Evolutionary conservation across 192 early-diverging fungal species (phyloP).

Genomic region (Helicostylum pulchrum): DNA sequence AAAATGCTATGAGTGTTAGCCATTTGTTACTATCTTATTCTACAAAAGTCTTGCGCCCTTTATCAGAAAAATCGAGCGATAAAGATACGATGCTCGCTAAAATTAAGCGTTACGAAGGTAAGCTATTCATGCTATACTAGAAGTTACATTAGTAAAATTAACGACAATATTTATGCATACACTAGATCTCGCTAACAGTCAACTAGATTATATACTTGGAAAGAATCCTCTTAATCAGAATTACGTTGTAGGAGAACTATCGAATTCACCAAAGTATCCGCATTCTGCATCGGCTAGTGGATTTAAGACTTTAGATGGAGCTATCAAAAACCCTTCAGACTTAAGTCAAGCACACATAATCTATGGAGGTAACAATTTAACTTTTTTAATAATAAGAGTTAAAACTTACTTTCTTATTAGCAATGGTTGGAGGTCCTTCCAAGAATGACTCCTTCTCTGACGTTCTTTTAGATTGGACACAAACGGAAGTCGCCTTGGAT

Average conservation of each 20-base stretch:
- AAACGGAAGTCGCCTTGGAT: conserved; percentile 54
- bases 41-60: conserved; percentile 25
- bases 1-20: conserved; percentile 5
- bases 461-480: conserved; percentile 40
- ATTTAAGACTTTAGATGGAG: not conserved
- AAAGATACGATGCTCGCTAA: conserved; percentile 8
- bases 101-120: conserved; percentile 12
- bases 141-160: not conserved
- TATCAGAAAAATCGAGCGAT: conserved; percentile 27
- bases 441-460: conserved; percentile 51
- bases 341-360: conserved; percentile 34
- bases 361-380: conserved; percentile 33
- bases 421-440: conserved; percentile 56
- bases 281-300: conserved; percentile 50
- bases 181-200: conserved; percentile 28
- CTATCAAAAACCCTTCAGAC: not conserved
- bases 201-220: conserved; percentile 50
- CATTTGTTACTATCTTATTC: conserved; percentile 20
- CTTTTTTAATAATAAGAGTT: not conserved
- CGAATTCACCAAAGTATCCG: conserved; percentile 50
- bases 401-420: conserved; percentile 1
- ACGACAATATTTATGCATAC: not conserved
- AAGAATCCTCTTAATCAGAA: conserved; percentile 40
- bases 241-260: conserved; percentile 51
- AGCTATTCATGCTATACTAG: not conserved